Conservation (phyloP, 2,329 filamentous ascomycete species). For the Helicocarpus griseus region DNA sequence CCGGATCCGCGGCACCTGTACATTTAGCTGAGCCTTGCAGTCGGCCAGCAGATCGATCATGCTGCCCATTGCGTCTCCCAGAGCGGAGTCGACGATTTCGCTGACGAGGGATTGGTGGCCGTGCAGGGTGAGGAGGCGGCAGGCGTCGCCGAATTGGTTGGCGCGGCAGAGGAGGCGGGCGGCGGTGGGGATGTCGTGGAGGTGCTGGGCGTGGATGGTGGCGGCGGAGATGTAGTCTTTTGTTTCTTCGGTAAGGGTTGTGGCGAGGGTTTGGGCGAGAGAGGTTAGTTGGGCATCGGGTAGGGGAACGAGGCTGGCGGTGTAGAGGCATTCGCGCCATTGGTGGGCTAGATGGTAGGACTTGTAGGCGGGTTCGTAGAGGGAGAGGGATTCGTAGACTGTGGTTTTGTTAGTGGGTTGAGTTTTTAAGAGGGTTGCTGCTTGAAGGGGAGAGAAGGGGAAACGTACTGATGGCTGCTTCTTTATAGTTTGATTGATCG, state of each 20-base stretch:
- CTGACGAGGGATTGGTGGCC: conserved; percentile 53
- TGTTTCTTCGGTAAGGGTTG: conserved; percentile 63
- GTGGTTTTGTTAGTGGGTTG: not conserved
- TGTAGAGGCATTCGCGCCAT: conserved; percentile 86
- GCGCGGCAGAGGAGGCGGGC: conserved; percentile 76
- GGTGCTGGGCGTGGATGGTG: conserved; percentile 70
- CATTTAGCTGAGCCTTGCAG: conserved; percentile 72
- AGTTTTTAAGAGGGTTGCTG: not conserved
- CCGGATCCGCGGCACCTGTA: conserved; percentile 74
- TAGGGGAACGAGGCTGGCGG: conserved; percentile 60
- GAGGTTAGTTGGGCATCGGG: conserved; percentile 50
- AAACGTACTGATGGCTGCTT: conserved; percentile 60
- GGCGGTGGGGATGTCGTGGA: conserved; percentile 60
- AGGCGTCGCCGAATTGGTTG: conserved; percentile 80
- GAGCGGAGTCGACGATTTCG: conserved; percentile 62
- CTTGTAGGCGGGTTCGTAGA: conserved; percentile 64
- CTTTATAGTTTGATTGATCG: conserved; percentile 64
- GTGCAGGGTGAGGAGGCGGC: conserved; percentile 60
- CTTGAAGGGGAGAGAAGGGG: not conserved
- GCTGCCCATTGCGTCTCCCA: conserved; percentile 69
- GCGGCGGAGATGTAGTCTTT: conserved; percentile 78
- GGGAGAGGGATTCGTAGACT: conserved; percentile 75
- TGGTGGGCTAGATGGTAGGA: conserved; percentile 76
- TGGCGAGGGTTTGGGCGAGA: conserved; percentile 65
- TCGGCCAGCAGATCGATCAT: conserved; percentile 90